A percentile compares a stretch with the other conserved stretches of the same genome.
Conservation (phyloP, 345 rosid species). For the Brassica napus region Da-Ae NC_063452.1:26656501-26657000, state of each 20-base stretch:
- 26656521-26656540: too few species aligned
- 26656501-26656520: too few species aligned
- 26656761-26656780: too few species aligned
- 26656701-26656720: too few species aligned
- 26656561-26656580: too few species aligned
- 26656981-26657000: neutral
- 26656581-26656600: too few species aligned
- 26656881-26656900: neutral
- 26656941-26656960: neutral
- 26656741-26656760: too few species aligned
- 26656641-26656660: slow-evolving; percentile 12
- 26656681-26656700: too few species aligned
- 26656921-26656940: neutral
- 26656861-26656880: neutral
- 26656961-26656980: neutral
- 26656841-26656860: neutral
- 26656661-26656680: too few species aligned
- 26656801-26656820: neutral
- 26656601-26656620: neutral
- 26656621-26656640: neutral
- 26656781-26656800: neutral
- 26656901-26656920: neutral
- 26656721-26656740: too few species aligned
- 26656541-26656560: too few species aligned
- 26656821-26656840: neutral